Percentiles rank a stretch among this genome's conserved stretches.
phyloP scores from a whole-genome alignment of 495 filamentous ascomycete species.

The Parathielavia appendiculata region DNA sequence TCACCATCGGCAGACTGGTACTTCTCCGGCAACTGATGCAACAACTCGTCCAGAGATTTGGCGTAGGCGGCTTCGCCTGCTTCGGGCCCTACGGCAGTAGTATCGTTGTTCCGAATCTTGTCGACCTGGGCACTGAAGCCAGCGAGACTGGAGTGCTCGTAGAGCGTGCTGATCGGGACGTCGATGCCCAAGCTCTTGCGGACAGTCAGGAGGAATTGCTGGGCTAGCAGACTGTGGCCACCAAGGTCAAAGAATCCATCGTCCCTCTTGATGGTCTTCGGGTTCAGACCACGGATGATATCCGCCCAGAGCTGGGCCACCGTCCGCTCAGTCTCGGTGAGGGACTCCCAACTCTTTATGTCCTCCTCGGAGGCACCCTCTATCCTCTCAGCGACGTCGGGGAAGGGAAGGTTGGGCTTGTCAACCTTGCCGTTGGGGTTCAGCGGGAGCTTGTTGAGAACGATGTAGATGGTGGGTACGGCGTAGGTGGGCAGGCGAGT shows the following conservation, averaged over 20 bases:
- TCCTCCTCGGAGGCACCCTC: slow-evolving; percentile 59
- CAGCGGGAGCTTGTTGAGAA: slow-evolving; percentile 73
- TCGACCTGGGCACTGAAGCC: slow-evolving; percentile 75
- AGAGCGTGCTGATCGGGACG: slow-evolving; percentile 71
- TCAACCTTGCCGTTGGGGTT: slow-evolving; percentile 97
- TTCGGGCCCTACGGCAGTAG: slow-evolving; percentile 36
- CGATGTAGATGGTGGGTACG: slow-evolving; percentile 72
- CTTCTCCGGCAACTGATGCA: slow-evolving; percentile 33
- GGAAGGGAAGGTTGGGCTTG: slow-evolving; percentile 85
- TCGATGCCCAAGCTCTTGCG: slow-evolving; percentile 60
- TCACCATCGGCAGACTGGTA: slow-evolving; percentile 37
- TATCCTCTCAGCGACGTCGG: slow-evolving; percentile 55
- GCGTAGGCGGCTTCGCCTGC: slow-evolving; percentile 67
- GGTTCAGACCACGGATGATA: slow-evolving; percentile 51
- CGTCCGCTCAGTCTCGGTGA: slow-evolving; percentile 40
- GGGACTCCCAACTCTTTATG: slow-evolving; percentile 61
- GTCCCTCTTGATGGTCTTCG: slow-evolving; percentile 57
- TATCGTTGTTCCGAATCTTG: slow-evolving; percentile 39
- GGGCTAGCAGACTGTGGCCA: slow-evolving; percentile 81
- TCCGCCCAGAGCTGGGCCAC: slow-evolving; percentile 38
- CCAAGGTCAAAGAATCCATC: slow-evolving; percentile 83
- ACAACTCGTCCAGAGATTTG: slow-evolving; percentile 47
- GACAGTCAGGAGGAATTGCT: slow-evolving; percentile 69
- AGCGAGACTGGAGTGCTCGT: slow-evolving; percentile 66
- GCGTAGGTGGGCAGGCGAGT: slow-evolving; percentile 74